Evolutionary conservation across 2,329 filamentous ascomycete genomes (phyloP).

Genomic region (Exophiala oligosperma): DNA sequence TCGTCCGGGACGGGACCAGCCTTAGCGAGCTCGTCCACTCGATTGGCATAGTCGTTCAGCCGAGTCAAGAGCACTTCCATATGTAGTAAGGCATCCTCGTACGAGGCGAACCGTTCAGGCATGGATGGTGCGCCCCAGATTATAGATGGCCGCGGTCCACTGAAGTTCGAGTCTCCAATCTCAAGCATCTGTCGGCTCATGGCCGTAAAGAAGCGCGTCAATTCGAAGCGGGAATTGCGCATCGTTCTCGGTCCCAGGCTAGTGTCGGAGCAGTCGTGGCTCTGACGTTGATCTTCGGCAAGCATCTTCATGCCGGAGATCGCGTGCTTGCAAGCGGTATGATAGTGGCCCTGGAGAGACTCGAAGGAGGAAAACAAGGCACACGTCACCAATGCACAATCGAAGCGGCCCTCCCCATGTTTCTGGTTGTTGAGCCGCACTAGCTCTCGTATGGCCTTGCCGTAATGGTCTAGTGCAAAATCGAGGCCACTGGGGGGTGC

Average conservation of each 20-base stretch:
- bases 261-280: background rate
- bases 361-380: constrained; percentile 57
- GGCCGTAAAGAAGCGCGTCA: constrained; percentile 16
- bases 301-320: constrained; percentile 34
- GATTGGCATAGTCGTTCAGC: constrained; percentile 2
- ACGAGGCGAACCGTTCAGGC: constrained; percentile 11
- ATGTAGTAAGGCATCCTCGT: constrained; percentile 18
- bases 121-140: background rate
- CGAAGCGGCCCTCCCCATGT: constrained; percentile 33
- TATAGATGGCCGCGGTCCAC: background rate
- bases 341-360: constrained; percentile 53
- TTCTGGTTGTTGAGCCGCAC: constrained; percentile 36
- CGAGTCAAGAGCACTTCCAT: constrained; percentile 7
- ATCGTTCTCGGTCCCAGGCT: background rate
- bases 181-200: constrained; percentile 19
- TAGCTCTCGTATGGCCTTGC: constrained; percentile 49
- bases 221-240: constrained; percentile 3
- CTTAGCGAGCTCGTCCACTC: background rate
- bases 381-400: constrained; percentile 47
- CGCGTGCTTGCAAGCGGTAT: constrained; percentile 43
- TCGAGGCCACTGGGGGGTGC: constrained; percentile 11
- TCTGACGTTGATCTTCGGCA: constrained; percentile 16
- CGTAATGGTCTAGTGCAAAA: constrained; percentile 51
- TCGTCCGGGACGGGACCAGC: constrained; percentile 3
- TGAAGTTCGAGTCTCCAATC: constrained; percentile 15